Conservation (phyloP, 441 rosid species). For the Erodium texanum region DNA sequence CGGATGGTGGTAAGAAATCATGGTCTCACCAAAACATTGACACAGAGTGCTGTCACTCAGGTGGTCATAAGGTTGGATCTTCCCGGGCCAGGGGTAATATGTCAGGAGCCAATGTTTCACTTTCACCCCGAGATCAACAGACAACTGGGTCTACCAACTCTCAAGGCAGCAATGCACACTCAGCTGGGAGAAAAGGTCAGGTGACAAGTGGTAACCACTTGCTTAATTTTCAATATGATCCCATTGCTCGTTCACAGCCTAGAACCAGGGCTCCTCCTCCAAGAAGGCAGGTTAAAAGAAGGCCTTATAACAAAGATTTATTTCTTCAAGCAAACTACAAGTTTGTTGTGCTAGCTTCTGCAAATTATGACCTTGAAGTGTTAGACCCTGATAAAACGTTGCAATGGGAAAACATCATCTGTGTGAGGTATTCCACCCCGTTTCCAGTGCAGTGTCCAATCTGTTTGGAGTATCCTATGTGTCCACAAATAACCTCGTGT, state of each 20-base stretch:
- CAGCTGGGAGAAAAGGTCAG: constrained; percentile 64
- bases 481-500: constrained; percentile 92
- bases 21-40: constrained; percentile 23
- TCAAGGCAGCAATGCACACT: constrained; percentile 35
- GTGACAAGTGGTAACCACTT: constrained; percentile 70
- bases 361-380: constrained; percentile 46
- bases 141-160: constrained; percentile 28
- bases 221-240: constrained; percentile 89
- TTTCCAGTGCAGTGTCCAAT: constrained; percentile 83
- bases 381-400: constrained; percentile 92
- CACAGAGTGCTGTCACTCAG: constrained; percentile 19
- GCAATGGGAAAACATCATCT: constrained; percentile 82
- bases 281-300: constrained; percentile 55
- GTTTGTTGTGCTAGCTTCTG: constrained; percentile 82
- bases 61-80: constrained; percentile 30
- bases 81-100: constrained; percentile 44
- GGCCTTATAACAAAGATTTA: constrained; percentile 82
- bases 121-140: constrained; percentile 26
- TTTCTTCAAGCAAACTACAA: constrained; percentile 96
- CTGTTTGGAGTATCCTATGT: constrained; percentile 83
- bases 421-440: constrained; percentile 78
- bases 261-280: constrained; percentile 48
- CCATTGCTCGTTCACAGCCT: constrained; percentile 48
- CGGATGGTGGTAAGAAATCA: constrained; percentile 22
- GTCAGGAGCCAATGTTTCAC: constrained; percentile 28